Conservation (phyloP, 495 filamentous ascomycete species). For the Hypomontagnella monticulosa region DNA sequence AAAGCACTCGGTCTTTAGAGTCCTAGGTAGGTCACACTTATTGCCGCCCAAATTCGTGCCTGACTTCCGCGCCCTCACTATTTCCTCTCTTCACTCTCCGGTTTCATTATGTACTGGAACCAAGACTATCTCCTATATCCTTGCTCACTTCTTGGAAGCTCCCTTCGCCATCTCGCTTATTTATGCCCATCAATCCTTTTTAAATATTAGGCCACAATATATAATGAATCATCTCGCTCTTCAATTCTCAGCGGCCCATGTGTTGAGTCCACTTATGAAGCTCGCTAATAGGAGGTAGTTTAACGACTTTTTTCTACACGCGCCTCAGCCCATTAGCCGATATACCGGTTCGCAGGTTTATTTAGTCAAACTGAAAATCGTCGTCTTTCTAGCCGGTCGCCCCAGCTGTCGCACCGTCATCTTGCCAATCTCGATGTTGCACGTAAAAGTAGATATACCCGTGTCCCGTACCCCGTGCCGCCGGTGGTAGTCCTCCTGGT, state of each 20-base stretch:
- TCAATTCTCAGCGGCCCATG: background rate
- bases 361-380: background rate
- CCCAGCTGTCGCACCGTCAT: background rate
- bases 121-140: too few species aligned
- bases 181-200: too few species aligned
- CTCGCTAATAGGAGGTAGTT: background rate
- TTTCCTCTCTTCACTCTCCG: background rate
- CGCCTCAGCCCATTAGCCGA: background rate
- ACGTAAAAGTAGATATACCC: slow-evolving; percentile 14
- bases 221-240: too few species aligned
- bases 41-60: slow-evolving; percentile 22
- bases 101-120: background rate
- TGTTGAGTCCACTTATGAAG: background rate
- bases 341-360: background rate
- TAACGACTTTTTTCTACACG: background rate
- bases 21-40: slow-evolving; percentile 28
- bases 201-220: too few species aligned
- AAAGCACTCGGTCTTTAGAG: slow-evolving; percentile 1
- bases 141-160: too few species aligned
- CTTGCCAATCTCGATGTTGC: background rate
- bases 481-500: background rate
- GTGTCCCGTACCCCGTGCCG: slow-evolving; percentile 6
- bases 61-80: background rate
- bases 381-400: background rate
- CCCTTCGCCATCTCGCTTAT: too few species aligned